These are phyloP conservation scores for Musa itinerans DNA, from an alignment of 176 grass and related monocot species.

Conservation along the genomic window DNA sequence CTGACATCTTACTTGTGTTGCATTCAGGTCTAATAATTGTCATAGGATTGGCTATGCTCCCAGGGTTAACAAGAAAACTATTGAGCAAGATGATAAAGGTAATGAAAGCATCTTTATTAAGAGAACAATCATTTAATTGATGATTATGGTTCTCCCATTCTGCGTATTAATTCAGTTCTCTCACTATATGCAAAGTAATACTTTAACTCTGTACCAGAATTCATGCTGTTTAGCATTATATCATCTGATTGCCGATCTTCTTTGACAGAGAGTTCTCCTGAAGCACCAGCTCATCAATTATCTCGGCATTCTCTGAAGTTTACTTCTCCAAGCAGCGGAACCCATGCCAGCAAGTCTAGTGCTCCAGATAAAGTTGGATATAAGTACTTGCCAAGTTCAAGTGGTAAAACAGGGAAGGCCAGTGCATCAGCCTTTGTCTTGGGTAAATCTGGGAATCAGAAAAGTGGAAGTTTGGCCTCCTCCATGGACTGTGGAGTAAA, in stretches of 20 bases:
- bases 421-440: not conserved
- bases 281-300: slow-evolving; percentile 30
- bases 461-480: slow-evolving; percentile 9
- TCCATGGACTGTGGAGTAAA: slow-evolving; percentile 14
- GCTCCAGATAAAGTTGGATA: slow-evolving; percentile 15
- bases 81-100: slow-evolving; percentile 39
- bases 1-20: slow-evolving; percentile 3
- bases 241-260: slow-evolving; percentile 8
- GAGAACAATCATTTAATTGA: not conserved
- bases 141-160: not conserved
- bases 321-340: slow-evolving; percentile 1
- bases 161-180: not conserved
- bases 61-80: slow-evolving; percentile 21
- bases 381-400: slow-evolving; percentile 21
- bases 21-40: slow-evolving; percentile 57
- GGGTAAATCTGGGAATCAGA: slow-evolving; percentile 11
- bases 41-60: slow-evolving; percentile 78
- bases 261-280: slow-evolving; percentile 38
- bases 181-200: too few relatives aligned
- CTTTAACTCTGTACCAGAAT: not conserved
- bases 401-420: slow-evolving; percentile 3
- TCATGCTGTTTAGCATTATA: slow-evolving; percentile 13
- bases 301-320: slow-evolving; percentile 39
- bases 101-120: slow-evolving; percentile 6
- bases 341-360: slow-evolving; percentile 9